Evolutionary conservation across 345 rosid genomes (phyloP).

Genomic region (Triadica sebifera): DNA sequence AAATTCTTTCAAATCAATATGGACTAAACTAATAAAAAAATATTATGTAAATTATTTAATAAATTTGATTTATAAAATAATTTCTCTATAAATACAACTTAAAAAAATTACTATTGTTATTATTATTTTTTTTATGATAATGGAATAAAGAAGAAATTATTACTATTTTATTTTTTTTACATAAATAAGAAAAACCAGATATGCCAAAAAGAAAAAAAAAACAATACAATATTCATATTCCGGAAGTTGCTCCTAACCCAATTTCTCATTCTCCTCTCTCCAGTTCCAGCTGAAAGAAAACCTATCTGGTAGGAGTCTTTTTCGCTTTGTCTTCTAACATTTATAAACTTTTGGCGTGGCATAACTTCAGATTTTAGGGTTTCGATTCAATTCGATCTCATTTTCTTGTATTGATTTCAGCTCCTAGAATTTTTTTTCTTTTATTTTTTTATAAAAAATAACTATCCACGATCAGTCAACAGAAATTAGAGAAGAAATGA

Average conservation of each 20-base stretch:
- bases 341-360: not conserved
- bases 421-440: not conserved
- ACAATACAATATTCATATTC: not conserved
- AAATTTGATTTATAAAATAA: no score
- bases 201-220: not conserved
- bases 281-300: not conserved
- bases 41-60: no score
- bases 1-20: no score
- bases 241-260: not conserved
- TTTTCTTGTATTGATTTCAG: not conserved
- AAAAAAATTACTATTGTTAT: no score
- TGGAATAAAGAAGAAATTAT: no score
- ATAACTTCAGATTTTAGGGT: not conserved
- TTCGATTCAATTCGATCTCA: not conserved
- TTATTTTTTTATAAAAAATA: no score
- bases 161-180: slow-evolving; percentile 1
- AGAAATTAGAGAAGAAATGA: not conserved
- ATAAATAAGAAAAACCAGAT: not conserved
- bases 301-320: not conserved
- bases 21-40: no score
- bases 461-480: not conserved
- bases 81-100: no score
- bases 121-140: no score
- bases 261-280: not conserved
- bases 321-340: not conserved